A percentile compares a stretch with the other conserved stretches of the same genome.
These are phyloP conservation scores for Xerocomellus amylosporus DNA, from an alignment of 768 basidiomycete species.

Conservation along the genomic window DNA sequence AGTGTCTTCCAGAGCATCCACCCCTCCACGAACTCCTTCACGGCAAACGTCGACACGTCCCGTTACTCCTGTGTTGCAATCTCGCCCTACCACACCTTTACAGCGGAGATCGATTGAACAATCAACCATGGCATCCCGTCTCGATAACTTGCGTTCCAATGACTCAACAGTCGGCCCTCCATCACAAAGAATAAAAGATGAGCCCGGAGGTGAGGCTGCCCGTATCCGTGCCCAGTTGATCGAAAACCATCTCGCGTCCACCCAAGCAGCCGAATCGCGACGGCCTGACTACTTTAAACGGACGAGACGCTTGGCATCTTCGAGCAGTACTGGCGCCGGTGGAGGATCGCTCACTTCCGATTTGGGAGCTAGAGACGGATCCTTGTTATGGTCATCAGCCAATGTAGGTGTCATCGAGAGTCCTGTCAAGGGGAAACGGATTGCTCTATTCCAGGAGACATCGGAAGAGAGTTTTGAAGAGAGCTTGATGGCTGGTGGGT, in stretches of 20 bases:
- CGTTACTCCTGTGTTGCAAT: conserved; percentile 10
- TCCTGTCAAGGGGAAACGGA: conserved; percentile 66
- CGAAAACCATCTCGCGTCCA: conserved; percentile 47
- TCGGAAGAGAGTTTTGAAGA: conserved; percentile 85
- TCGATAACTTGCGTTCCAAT: background rate
- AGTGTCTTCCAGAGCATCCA: conserved; percentile 11
- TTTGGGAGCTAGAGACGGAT: conserved; percentile 7
- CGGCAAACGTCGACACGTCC: conserved; percentile 17
- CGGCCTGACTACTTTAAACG: conserved; percentile 74
- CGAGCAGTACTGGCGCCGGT: conserved; percentile 33
- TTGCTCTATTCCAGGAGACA: conserved; percentile 78
- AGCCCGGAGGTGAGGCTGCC: conserved; percentile 54
- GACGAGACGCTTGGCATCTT: conserved; percentile 41
- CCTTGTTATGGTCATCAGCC: conserved; percentile 21
- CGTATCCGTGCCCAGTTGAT: conserved; percentile 54
- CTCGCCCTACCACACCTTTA: conserved; percentile 13
- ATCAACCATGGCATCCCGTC: background rate
- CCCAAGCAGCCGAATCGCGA: conserved; percentile 56
- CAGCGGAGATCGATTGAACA: background rate
- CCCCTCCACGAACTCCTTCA: conserved; percentile 16
- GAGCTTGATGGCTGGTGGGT: conserved; percentile 78
- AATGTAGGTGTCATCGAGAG: conserved; percentile 65
- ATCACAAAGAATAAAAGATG: conserved; percentile 11
- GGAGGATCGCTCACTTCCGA: conserved; percentile 10
- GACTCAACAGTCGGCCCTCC: background rate